Percentiles rank a stretch among this genome's conserved stretches.
phyloP scores from a whole-genome alignment of 1,284 basidiomycete genomes.

The Cutaneotrichosporon daszewskae region DNA sequence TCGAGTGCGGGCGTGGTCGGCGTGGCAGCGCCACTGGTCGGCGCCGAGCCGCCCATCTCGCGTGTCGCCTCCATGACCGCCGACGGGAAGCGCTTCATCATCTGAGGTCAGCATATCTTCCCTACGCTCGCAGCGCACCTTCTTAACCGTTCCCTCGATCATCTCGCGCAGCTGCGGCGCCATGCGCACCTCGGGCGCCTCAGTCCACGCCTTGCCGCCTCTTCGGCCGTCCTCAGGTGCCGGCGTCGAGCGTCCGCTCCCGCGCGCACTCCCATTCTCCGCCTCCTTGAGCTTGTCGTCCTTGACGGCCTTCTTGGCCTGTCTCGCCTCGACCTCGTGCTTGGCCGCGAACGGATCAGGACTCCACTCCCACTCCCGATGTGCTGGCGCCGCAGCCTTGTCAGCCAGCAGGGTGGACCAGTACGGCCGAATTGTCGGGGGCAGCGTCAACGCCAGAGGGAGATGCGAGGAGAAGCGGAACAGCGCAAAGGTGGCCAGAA shows the following conservation, averaged over 20 bases:
- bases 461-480: conserved; percentile 80
- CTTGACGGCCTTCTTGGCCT: conserved; percentile 51
- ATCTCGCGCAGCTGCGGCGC: conserved; percentile 66
- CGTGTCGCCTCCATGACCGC: conserved; percentile 45
- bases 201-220: conserved; percentile 55
- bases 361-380: conserved; percentile 79
- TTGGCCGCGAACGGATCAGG: conserved; percentile 74
- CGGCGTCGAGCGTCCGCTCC: conserved; percentile 50
- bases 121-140: conserved; percentile 50
- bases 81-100: conserved; percentile 48
- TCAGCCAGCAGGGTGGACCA: conserved; percentile 70
- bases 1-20: conserved; percentile 24
- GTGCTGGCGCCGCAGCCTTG: conserved; percentile 61
- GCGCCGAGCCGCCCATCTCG: conserved; percentile 29
- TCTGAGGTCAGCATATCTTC: conserved; percentile 25
- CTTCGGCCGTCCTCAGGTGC: conserved; percentile 29
- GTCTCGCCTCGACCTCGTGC: conserved; percentile 61
- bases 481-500: conserved; percentile 79
- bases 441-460: conserved; percentile 69
- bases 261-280: conserved; percentile 37
- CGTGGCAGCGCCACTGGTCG: conserved; percentile 1
- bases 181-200: conserved; percentile 81
- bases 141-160: conserved; percentile 76
- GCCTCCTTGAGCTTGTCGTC: conserved; percentile 19
- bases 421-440: conserved; percentile 73